Evolutionary conservation across 345 rosid species (phyloP).

Genomic region (Hypericum androsaemum): DNA sequence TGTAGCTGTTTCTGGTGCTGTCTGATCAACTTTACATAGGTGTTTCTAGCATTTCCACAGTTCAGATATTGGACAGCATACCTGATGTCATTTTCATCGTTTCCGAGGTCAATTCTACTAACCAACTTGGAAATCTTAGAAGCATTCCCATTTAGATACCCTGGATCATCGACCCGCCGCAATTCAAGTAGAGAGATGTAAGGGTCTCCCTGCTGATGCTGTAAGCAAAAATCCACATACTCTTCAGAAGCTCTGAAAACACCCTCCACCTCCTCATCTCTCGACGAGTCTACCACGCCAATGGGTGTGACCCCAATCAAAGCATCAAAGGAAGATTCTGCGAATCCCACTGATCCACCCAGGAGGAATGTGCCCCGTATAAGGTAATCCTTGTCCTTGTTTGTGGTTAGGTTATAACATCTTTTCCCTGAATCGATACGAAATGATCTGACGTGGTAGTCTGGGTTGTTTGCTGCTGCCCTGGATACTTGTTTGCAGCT

Average conservation of each 20-base stretch:
- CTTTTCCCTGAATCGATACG: constrained; percentile 29
- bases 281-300: constrained; percentile 21
- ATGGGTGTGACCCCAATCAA: constrained; percentile 33
- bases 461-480: constrained; percentile 11
- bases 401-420: constrained; percentile 38
- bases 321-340: constrained; percentile 18
- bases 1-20: too few species aligned
- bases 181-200: constrained; percentile 46
- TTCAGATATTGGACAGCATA: constrained; percentile 10
- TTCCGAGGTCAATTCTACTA: constrained; percentile 33
- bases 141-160: constrained; percentile 23
- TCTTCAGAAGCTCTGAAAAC: constrained; percentile 28
- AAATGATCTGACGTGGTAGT: constrained; percentile 30
- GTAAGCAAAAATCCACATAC: constrained; percentile 38
- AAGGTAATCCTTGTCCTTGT: constrained; percentile 29
- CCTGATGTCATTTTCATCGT: constrained; percentile 30
- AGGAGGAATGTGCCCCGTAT: constrained; percentile 34
- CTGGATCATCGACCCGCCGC: constrained; percentile 31
- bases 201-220: constrained; percentile 28
- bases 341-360: constrained; percentile 8
- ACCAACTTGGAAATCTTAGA: constrained; percentile 31
- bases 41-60: too few species aligned
- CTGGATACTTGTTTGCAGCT: constrained; percentile 20
- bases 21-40: too few species aligned
- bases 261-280: constrained; percentile 31